Base-by-base conservation (phyloP, 2,329 filamentous ascomycete species). In the Simplicillium aogashimaense region DNA sequence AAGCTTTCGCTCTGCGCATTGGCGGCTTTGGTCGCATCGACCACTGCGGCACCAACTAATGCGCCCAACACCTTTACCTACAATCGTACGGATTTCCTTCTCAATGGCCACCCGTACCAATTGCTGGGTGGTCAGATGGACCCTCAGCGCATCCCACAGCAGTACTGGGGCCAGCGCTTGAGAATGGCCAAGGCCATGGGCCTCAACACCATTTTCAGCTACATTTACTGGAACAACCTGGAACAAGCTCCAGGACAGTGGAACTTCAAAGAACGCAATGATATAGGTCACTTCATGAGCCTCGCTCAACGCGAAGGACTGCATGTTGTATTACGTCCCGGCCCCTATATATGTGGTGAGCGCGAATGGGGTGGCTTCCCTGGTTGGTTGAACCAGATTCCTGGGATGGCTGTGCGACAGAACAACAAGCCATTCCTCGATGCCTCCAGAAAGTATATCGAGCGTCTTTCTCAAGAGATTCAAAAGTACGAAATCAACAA, bases 141-240 rank as follows among this genome's bases (percentile, higher is more conserved):
- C 41, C 66, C 66, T 1, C 69, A 72, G 44, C 61, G 68, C 11
- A 64, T 72, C 30, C 69, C 67, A 1, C 55, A 54, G 4, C 48
- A 58, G 20, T 69, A 69, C 49, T 72, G 69, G 69, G 50, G 56
- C 13, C 61, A 72, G 35, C 59, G 69, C 9, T 69, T 81, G 50
- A 85, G 90, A 63, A 92, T 89, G 63, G 86, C 83, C 29, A 83
- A 80, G 59, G 86, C 85, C 14, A 90, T 94, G 86, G 85, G 86
- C 42, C 65, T 90, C 37, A 72, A 77, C 44, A 69, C 77, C 43
- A 78, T 92, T 53, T 70, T 72, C 45, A 62, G 60, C 32, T 73
- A 72, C 47, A 53, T 72, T 4, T 72, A 64, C 49, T 74, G 70
- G 70, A 65, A 73, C 47, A 46, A 67, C 3, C 50, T 72, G 1